Conservation (phyloP, 2,329 filamentous ascomycete genomes). For the Pseudogymnoascus sp. region DNA sequence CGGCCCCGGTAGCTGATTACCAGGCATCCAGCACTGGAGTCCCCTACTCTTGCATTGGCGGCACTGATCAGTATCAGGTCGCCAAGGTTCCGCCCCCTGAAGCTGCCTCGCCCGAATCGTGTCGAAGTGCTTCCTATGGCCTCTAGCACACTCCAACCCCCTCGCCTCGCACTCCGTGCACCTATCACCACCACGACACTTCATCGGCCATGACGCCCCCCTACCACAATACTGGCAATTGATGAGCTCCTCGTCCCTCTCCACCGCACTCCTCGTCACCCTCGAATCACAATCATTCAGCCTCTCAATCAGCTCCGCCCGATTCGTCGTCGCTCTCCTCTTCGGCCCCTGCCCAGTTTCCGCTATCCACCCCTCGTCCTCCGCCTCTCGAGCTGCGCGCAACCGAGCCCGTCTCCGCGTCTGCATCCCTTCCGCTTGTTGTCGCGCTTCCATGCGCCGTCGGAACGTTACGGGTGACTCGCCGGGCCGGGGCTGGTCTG, state of each 20-base stretch:
- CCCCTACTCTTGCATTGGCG: background rate
- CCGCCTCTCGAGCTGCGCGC: background rate
- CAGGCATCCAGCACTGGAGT: background rate
- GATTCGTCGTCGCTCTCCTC: background rate
- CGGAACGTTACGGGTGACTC: background rate
- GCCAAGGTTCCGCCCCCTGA: background rate
- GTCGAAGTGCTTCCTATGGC: background rate
- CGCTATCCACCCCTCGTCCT: too few relatives aligned
- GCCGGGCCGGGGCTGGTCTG: background rate
- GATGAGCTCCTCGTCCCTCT: background rate
- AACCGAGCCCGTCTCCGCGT: background rate
- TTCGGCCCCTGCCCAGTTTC: background rate
- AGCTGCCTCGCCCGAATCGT: background rate
- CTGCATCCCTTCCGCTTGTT: background rate
- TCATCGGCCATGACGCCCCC: background rate
- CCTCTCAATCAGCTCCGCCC: background rate
- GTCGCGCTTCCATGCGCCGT: background rate
- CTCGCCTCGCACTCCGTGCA: background rate
- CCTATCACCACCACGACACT: background rate
- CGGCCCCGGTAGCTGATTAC: background rate
- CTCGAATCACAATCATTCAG: background rate
- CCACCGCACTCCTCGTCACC: background rate
- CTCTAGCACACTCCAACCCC: background rate
- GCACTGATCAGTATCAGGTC: background rate
- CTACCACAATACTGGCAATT: background rate